Base-by-base conservation (phyloP, 1,284 basidiomycete species). In the Sanguinoderma infundibulare region DNA sequence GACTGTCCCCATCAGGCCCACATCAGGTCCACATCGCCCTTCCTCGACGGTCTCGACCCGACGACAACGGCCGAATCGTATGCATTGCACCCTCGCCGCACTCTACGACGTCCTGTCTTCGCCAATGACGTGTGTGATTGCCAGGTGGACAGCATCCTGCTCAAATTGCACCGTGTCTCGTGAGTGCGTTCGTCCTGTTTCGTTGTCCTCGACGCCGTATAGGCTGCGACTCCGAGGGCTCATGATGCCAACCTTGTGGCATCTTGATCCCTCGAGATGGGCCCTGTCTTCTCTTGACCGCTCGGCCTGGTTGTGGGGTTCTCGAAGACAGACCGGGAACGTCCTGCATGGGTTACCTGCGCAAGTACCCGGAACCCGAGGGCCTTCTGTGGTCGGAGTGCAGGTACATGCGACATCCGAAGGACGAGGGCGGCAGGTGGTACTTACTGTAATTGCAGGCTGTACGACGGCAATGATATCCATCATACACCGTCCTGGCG, bases 181-280 rank as follows among this genome's bases (percentile, higher is more conserved):
- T 10, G n/a, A 49, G 46, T 49, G 28, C 12, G 15, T 17, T 49
- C n/a, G n/a, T 20, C 46, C 46, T 20, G 17, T 9, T 32, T 49
- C 7, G 28, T 49, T 49, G 3, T 5, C 30, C 28, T 47, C 28
- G 6, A 24, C 26, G 28, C 24, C 10, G 46, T 28, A 49, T n/a
- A 30, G 46, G 32, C 42, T 28, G 24, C 42, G 42, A 49, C 42
- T 28, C 42, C 42, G 42, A 20, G 30, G 4, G 46, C 5, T 34
- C 40, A 44, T 51, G 55, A 57, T 57, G 55, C 36, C 35, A 50
- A 28, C 36, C 32, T 24, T 52, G 56, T 35, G 30, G 7, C 56
- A 51, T 44, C 38, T 5, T 57, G 49, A 57, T 52, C 22, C 32
- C 51, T 58, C 50, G 34, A 34, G 50, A 53, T 44, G 32, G 30